Conservation (phyloP, 2,329 filamentous ascomycete genomes). For the Alternaria panax region DNA sequence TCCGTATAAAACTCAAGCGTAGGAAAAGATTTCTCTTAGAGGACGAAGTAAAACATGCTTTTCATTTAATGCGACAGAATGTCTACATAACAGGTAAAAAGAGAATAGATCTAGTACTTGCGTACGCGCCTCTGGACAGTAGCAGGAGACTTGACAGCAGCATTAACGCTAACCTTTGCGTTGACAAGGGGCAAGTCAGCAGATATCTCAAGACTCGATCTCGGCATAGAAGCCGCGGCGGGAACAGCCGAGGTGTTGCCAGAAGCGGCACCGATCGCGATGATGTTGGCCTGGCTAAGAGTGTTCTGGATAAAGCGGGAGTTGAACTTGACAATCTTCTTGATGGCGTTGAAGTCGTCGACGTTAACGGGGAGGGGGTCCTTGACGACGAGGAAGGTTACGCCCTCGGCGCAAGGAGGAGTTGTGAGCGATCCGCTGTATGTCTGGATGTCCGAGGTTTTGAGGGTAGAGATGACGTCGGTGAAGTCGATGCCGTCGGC, state of each 20-base stretch:
- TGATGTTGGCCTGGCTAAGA: conserved; percentile 56
- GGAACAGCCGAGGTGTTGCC: conserved; percentile 10
- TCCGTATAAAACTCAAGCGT: too few species aligned
- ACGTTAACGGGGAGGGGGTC: conserved; percentile 59
- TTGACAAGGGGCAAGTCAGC: background rate
- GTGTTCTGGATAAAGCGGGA: conserved; percentile 62
- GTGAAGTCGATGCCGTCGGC: conserved; percentile 54
- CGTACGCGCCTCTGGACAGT: background rate
- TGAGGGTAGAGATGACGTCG: conserved; percentile 49
- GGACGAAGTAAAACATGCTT: background rate
- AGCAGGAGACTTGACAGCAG: background rate
- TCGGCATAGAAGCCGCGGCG: conserved; percentile 1
- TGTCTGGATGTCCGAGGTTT: conserved; percentile 53
- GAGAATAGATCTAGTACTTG: background rate
- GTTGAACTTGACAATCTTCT: conserved; percentile 64
- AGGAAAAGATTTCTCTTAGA: background rate
- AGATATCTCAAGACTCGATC: background rate
- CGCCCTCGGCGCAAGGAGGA: conserved; percentile 66
- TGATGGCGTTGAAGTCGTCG: conserved; percentile 60
- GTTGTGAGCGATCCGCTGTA: conserved; percentile 69
- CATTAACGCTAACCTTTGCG: background rate
- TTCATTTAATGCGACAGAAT: background rate
- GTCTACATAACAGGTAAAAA: background rate
- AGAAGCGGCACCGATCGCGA: conserved; percentile 29
- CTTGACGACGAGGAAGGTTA: conserved; percentile 62